phyloP scores from a whole-genome alignment of 2,329 filamentous ascomycete species.

The Scytalidium lignicola region DNA sequence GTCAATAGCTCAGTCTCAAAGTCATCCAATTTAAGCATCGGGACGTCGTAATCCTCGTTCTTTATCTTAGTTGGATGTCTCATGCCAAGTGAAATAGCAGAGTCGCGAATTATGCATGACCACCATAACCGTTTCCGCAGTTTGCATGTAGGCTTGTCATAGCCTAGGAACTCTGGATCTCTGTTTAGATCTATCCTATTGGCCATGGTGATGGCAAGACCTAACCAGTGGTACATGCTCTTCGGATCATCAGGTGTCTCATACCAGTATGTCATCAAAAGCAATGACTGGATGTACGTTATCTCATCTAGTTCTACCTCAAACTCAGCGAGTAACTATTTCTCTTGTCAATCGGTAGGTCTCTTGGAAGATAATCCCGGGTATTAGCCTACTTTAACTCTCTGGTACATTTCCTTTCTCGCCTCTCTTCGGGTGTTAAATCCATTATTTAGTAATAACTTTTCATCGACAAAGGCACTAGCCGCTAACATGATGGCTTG shows the following conservation, averaged over 20 bases:
- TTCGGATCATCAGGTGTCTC: constrained; percentile 93
- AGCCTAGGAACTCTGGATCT: constrained; percentile 66
- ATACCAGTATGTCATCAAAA: constrained; percentile 94
- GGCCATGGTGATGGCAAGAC: constrained; percentile 81
- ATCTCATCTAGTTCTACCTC: constrained; percentile 88
- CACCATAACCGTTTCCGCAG: constrained; percentile 95
- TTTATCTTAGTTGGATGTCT: constrained; percentile 84
- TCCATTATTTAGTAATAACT: constrained; percentile 67
- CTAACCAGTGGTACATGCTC: constrained; percentile 97
- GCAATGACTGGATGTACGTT: constrained; percentile 74
- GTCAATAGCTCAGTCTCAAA: constrained; percentile 72
- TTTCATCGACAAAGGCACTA: constrained; percentile 77
- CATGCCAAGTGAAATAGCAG: constrained; percentile 86
- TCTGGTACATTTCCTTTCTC: constrained; percentile 78
- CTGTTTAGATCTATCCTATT: constrained; percentile 88
- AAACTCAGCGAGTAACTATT: constrained; percentile 75
- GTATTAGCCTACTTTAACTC: constrained; percentile 47
- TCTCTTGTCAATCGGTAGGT: constrained; percentile 1
- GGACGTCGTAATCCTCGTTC: constrained; percentile 84
- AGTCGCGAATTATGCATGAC: constrained; percentile 90
- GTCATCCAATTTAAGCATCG: constrained; percentile 76
- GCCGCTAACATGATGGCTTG: constrained; percentile 91
- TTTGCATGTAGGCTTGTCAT: constrained; percentile 65
- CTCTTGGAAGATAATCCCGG: not conserved
- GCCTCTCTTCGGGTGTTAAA: constrained; percentile 72